Conservation (phyloP, 441 rosid genomes). For the Populus trichocarpa region DNA sequence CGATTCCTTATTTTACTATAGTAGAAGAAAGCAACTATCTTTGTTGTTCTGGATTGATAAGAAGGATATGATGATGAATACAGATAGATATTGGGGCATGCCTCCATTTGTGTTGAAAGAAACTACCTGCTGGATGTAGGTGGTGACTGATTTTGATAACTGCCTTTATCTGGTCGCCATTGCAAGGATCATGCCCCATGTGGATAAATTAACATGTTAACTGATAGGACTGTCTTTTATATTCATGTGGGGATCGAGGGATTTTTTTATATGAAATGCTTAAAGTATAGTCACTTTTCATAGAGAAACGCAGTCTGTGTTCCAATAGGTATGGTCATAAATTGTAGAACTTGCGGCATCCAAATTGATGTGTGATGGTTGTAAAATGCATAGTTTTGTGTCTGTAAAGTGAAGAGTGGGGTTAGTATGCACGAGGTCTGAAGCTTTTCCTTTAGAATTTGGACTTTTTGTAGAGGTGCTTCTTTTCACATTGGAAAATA, state of each 20-base stretch:
- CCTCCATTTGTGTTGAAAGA: neutral
- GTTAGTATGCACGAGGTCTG: neutral
- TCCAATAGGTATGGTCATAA: neutral
- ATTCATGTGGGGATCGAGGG: neutral
- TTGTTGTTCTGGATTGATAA: neutral
- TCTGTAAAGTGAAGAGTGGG: neutral
- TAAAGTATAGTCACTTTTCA: neutral
- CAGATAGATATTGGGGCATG: neutral
- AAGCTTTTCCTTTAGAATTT: neutral
- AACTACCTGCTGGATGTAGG: neutral
- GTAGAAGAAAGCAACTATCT: neutral
- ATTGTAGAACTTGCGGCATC: neutral
- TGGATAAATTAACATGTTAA: neutral
- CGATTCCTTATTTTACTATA: slow-evolving; percentile 2
- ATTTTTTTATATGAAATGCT: neutral
- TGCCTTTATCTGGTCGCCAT: neutral
- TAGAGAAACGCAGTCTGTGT: no score
- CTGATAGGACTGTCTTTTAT: neutral
- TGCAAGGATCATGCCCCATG: neutral
- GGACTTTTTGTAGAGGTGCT: neutral
- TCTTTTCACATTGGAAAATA: neutral
- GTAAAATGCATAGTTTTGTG: neutral
- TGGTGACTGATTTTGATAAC: neutral
- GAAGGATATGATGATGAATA: neutral
- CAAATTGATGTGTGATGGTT: neutral